Evolutionary conservation across 1,139 yeast species (phyloP).

Genomic region (Candida glucosophila): DNA sequence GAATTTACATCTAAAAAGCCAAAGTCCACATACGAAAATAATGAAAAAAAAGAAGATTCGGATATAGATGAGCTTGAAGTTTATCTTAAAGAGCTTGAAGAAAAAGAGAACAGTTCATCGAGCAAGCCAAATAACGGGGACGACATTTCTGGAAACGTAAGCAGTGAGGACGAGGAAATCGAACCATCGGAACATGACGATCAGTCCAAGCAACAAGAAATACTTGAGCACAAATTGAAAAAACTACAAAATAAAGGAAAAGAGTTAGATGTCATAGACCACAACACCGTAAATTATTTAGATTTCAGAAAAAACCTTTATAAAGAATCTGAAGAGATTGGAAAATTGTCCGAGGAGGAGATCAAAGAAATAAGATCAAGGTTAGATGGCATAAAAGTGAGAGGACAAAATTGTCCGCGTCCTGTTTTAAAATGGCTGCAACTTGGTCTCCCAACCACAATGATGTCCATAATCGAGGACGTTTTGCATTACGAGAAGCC

Average conservation of each 20-base stretch:
- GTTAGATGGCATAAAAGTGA: constrained; percentile 55
- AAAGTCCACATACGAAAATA: background rate
- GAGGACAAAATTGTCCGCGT: constrained; percentile 50
- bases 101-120: background rate
- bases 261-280: constrained; percentile 30
- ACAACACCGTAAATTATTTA: constrained; percentile 37
- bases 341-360: constrained; percentile 39
- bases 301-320: constrained; percentile 61
- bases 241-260: constrained; percentile 30
- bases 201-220: constrained; percentile 15
- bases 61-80: constrained; percentile 2
- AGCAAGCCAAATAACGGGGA: background rate
- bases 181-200: constrained; percentile 20
- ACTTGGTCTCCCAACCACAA: constrained; percentile 60
- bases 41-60: constrained; percentile 1
- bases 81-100: background rate
- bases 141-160: constrained; percentile 10
- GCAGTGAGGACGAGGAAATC: constrained; percentile 10
- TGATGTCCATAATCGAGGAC: constrained; percentile 43
- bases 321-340: constrained; percentile 51
- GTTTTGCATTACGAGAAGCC: constrained; percentile 53
- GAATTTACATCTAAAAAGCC: background rate
- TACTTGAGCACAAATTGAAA: constrained; percentile 18
- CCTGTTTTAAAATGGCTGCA: constrained; percentile 80
- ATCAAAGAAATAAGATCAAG: constrained; percentile 45